Evolutionary conservation across 805 yeast genomes (phyloP), one percentile per base, ranked within the genome.

Genomic region (Hanseniaspora jakobsenii): DNA sequence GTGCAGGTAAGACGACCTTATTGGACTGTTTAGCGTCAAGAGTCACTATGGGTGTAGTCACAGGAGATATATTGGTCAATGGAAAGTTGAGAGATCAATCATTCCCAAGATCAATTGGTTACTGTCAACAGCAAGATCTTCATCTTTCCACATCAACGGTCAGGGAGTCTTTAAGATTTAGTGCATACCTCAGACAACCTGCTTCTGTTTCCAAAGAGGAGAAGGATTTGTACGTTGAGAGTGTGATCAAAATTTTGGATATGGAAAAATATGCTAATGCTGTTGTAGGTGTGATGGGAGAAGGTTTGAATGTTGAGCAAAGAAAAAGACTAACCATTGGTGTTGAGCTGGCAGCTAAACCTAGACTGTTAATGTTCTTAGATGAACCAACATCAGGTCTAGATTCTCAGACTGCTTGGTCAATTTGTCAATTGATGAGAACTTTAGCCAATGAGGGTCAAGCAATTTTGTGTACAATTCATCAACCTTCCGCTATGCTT

Each of bases 401-500:
- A 55, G 81, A 76, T 55, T 75, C 80, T 18, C 80, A 75, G 58
- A 72, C 81, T 32, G 79, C 81, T 12, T 75, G 79, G 78, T 70
- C 80, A 27, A 71, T 75, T 52, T 72, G 77, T 58, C 69, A 72
- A 56, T 65, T 75, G 59, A 67, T 75, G 73, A 68, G 75, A 58
- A 72, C 72, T 51, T 59, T 75, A 48, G 77, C 80, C 5, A 63
- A 69, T 52, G 70, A 70, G 51, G 80, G 80, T 34, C 79, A 75
- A 57, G 79, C 80, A 31, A 74, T 75, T 55, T 62, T 75, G 57
- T 75, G 81, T 66, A 81, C 93, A 21, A 81, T 81, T 52, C 91
- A 81, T 62, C 93, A 81, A 62, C 93, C 94, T 55, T 81, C 91
- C 6, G 87, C 93, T 44, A 68, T 79, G 48, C 65, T 82, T 56